Evolutionary conservation across 1,284 basidiomycete species (phyloP).

Genomic region (Blastosporella zonata): DNA sequence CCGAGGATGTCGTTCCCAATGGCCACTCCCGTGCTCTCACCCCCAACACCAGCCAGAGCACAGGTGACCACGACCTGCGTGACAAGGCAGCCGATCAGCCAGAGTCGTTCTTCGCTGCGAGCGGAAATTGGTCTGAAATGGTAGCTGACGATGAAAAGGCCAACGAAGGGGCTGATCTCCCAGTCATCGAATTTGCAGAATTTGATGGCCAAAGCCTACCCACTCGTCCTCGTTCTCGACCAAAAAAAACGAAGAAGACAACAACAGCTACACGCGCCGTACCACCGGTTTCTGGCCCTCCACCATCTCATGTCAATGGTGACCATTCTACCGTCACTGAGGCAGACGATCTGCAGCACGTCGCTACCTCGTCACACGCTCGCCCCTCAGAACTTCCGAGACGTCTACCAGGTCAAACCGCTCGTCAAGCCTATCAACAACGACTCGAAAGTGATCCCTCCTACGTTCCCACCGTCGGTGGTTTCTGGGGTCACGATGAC

Average conservation of each 20-base stretch:
- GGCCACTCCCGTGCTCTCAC: constrained; percentile 52
- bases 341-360: constrained; percentile 25
- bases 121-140: constrained; percentile 76
- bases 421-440: constrained; percentile 75
- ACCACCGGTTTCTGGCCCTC: constrained; percentile 20
- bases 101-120: constrained; percentile 50
- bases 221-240: constrained; percentile 23
- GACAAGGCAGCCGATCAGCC: constrained; percentile 30
- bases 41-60: constrained; percentile 63
- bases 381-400: constrained; percentile 22
- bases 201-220: constrained; percentile 42
- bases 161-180: constrained; percentile 60
- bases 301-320: constrained; percentile 20
- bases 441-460: constrained; percentile 79
- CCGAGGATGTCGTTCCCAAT: constrained; percentile 53
- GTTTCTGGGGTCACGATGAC: constrained; percentile 92
- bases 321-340: constrained; percentile 15
- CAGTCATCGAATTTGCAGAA: constrained; percentile 77
- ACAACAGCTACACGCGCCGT: constrained; percentile 27
- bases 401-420: constrained; percentile 52
- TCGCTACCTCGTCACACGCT: constrained; percentile 34
- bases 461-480: constrained; percentile 81
- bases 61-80: constrained; percentile 31
- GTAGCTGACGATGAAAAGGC: constrained; percentile 62
- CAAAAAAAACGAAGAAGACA: constrained; percentile 39